Evolutionary conservation across 495 filamentous ascomycete species (phyloP).

Genomic region (Xylaria palmicola): DNA sequence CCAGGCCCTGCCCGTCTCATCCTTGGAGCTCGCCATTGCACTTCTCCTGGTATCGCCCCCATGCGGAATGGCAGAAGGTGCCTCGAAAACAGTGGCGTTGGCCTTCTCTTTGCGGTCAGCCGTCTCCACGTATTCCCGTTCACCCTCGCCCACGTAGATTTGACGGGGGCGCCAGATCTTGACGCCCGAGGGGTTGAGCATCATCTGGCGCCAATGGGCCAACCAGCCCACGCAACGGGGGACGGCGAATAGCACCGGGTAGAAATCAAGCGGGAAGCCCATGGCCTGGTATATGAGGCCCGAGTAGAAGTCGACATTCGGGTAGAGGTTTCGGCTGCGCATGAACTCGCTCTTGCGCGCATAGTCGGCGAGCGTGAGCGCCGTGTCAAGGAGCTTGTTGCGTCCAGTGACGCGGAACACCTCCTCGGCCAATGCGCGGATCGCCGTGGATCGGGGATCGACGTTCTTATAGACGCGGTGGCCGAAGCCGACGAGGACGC

Average conservation of each 20-base stretch:
- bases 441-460: constrained; percentile 50
- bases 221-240: constrained; percentile 40
- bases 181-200: constrained; percentile 29
- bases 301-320: constrained; percentile 58
- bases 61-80: constrained; percentile 11
- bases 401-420: constrained; percentile 34
- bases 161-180: constrained; percentile 44
- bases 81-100: constrained; percentile 17
- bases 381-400: constrained; percentile 48
- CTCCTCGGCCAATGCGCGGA: constrained; percentile 45
- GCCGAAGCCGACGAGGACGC: constrained; percentile 56
- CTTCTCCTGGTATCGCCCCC: constrained; percentile 22
- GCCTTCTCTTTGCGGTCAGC: constrained; percentile 30
- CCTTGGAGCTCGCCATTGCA: constrained; percentile 18
- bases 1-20: constrained; percentile 16
- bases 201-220: constrained; percentile 41
- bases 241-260: constrained; percentile 40
- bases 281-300: constrained; percentile 54
- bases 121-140: constrained; percentile 31
- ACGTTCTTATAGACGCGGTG: constrained; percentile 54
- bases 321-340: constrained; percentile 43
- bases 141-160: constrained; percentile 35
- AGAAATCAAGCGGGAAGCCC: constrained; percentile 46
- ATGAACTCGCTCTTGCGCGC: constrained; percentile 54
- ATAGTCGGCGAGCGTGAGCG: constrained; percentile 46